Conservation (phyloP, 768 basidiomycete species). For the Tricholoma terreum region DNA sequence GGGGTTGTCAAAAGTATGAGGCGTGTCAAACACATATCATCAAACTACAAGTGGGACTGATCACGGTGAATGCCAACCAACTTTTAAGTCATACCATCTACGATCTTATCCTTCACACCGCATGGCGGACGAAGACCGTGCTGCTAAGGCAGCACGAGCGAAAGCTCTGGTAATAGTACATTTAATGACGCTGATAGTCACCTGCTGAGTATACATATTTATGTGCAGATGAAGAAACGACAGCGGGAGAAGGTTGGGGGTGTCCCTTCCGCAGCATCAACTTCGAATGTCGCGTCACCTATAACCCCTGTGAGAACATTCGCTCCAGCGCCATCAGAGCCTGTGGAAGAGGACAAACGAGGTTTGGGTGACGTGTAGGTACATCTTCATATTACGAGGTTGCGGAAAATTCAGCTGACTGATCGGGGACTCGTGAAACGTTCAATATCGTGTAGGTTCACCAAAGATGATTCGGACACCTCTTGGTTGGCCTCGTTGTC, state of each 20-base stretch:
- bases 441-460: constrained; percentile 31
- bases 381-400: constrained; percentile 19
- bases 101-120: not conserved
- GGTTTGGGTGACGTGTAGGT: constrained; percentile 69
- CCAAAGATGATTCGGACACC: constrained; percentile 44
- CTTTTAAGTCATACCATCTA: not conserved
- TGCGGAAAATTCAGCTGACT: constrained; percentile 1
- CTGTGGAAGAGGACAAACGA: constrained; percentile 42
- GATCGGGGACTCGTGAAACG: constrained; percentile 3
- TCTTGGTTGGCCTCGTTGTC: constrained; percentile 64
- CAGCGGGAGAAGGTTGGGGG: constrained; percentile 67
- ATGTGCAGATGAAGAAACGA: constrained; percentile 71
- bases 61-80: not conserved
- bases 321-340: constrained; percentile 50
- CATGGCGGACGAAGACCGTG: constrained; percentile 75
- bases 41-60: not conserved
- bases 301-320: constrained; percentile 38
- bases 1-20: not conserved
- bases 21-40: constrained; percentile 6
- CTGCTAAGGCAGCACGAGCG: constrained; percentile 78
- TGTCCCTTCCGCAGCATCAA: constrained; percentile 24
- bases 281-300: constrained; percentile 37
- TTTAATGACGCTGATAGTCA: not conserved
- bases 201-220: not conserved
- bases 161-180: constrained; percentile 63